phyloP scores from a whole-genome alignment of 2,329 filamentous ascomycete species.

The Fusarium illudens region DNA sequence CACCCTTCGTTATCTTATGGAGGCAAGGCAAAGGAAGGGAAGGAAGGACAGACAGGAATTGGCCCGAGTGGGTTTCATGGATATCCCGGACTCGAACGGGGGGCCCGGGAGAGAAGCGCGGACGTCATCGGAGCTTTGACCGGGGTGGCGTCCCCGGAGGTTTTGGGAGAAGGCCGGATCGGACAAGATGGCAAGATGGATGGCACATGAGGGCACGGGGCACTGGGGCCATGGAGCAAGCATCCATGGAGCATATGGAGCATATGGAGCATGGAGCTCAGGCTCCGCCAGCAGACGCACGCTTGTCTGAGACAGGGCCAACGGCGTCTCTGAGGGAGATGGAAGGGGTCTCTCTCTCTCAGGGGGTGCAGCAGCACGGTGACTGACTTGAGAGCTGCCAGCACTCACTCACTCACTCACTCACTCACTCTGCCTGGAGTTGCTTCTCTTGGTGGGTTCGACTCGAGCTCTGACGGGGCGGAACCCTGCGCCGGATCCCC shows the following conservation, averaged over 20 bases:
- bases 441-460: background rate
- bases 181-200: constrained; percentile 10
- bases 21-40: no score
- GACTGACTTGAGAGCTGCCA: background rate
- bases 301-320: constrained; percentile 33
- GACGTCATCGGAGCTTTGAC: constrained; percentile 28
- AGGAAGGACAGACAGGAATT: background rate
- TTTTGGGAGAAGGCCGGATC: constrained; percentile 22
- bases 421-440: background rate
- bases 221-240: no score
- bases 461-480: background rate
- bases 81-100: constrained; percentile 31
- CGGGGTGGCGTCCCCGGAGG: constrained; percentile 24
- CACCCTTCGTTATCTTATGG: no score
- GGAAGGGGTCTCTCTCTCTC: constrained; percentile 33
- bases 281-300: constrained; percentile 3
- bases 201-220: background rate
- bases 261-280: background rate
- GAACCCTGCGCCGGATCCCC: constrained; percentile 21
- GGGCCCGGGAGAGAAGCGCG: constrained; percentile 20
- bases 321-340: constrained; percentile 35
- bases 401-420: background rate
- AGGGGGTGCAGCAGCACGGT: background rate
- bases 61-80: constrained; percentile 20
- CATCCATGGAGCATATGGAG: no score